Evolutionary conservation across 192 early-diverging fungal species (phyloP).

Genomic region (Coemansia erecta): DNA sequence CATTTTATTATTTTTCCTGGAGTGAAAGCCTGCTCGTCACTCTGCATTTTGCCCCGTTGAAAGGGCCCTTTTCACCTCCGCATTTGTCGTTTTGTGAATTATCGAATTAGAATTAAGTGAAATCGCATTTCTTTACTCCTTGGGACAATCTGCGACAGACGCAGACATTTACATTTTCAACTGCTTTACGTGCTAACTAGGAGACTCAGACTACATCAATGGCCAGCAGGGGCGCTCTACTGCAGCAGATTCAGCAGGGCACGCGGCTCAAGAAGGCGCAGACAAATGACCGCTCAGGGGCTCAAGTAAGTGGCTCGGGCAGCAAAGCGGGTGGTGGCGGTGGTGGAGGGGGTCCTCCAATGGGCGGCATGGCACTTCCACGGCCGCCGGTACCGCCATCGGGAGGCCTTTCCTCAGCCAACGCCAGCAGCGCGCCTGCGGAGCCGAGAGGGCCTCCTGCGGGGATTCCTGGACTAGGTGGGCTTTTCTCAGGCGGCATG

Average conservation of each 20-base stretch:
- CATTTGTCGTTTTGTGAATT: too few species aligned
- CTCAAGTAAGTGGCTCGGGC: constrained; percentile 39
- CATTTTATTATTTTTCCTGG: too few species aligned
- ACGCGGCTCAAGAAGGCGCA: constrained; percentile 62
- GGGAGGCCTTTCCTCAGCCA: constrained; percentile 2
- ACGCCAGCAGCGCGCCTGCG: constrained; percentile 19
- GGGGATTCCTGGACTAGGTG: constrained; percentile 56
- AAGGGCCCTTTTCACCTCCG: too few species aligned
- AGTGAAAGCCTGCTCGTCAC: too few species aligned
- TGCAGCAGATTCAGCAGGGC: constrained; percentile 73
- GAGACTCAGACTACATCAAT: constrained; percentile 8
- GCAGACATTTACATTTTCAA: too few species aligned
- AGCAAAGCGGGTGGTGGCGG: constrained; percentile 54
- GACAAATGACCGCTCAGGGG: constrained; percentile 72
- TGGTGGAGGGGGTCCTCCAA: constrained; percentile 31
- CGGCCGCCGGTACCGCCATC: constrained; percentile 32
- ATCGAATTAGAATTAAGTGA: too few species aligned
- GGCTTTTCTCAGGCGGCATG: constrained; percentile 67
- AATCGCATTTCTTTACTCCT: too few species aligned
- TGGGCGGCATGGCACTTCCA: constrained; percentile 32
- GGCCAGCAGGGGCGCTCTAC: constrained; percentile 57
- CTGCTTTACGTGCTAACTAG: too few species aligned
- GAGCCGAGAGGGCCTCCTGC: constrained; percentile 23
- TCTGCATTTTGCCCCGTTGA: too few species aligned
- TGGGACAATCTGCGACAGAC: too few species aligned